Evolutionary conservation across 2,329 filamentous ascomycete species (phyloP).

Genomic region (Colletotrichum sidae): DNA sequence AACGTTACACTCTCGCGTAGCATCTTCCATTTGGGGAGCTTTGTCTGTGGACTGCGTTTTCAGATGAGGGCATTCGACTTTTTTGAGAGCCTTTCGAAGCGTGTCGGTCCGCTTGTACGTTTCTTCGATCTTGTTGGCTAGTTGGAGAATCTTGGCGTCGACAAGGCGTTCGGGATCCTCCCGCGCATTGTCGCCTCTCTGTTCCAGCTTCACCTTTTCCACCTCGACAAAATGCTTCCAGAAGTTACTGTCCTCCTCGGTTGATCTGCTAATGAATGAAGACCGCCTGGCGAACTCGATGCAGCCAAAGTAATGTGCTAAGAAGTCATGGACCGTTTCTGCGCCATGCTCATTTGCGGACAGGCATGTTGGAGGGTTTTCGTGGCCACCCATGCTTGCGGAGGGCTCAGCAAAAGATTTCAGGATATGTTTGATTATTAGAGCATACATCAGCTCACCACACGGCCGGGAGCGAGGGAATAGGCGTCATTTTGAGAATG

Average conservation of each 20-base stretch:
- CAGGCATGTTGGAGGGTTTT: background rate
- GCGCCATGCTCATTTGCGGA: constrained; percentile 2
- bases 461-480: background rate
- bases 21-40: too few species aligned
- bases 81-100: background rate
- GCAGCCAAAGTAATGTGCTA: constrained; percentile 21
- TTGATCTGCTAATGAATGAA: background rate
- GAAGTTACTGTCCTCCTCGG: background rate
- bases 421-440: accelerated
- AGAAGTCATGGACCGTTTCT: background rate
- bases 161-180: background rate
- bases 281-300: constrained; percentile 11
- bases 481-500: background rate
- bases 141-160: background rate
- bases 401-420: too few species aligned
- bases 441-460: background rate
- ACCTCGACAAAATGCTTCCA: background rate
- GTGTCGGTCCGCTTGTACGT: constrained; percentile 9
- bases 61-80: background rate
- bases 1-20: background rate
- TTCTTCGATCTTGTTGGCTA: background rate
- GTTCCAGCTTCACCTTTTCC: background rate
- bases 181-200: background rate
- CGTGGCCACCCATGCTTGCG: constrained; percentile 4
- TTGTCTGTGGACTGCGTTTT: background rate